Evolutionary conservation across 1,284 basidiomycete genomes (phyloP).

Genomic region (Cutaneotrichosporon curvatum): DNA sequence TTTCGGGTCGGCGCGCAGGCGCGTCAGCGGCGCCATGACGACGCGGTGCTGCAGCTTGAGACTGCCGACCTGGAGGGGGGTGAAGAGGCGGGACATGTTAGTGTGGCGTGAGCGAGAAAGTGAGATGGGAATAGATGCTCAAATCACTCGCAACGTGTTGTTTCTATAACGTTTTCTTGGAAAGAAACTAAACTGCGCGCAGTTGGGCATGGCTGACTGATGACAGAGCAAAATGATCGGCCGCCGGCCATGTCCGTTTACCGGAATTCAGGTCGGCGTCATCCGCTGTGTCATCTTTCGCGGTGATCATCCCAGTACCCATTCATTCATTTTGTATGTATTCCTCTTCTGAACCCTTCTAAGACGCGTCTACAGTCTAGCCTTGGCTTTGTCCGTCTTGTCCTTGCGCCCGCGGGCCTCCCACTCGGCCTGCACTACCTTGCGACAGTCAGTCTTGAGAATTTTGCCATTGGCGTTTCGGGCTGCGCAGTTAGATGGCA

Average conservation of each 20-base stretch:
- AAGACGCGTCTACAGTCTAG: background rate
- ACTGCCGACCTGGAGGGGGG: conserved; percentile 25
- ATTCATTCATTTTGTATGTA: too few species aligned
- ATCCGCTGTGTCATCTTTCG: too few species aligned
- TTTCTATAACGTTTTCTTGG: too few species aligned
- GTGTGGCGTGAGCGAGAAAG: too few species aligned
- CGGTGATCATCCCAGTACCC: too few species aligned
- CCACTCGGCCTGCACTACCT: conserved; percentile 11
- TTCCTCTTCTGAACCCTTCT: background rate
- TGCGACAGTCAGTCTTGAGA: conserved; percentile 16
- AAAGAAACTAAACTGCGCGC: too few species aligned
- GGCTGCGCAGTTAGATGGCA: background rate
- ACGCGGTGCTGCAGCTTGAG: conserved; percentile 37
- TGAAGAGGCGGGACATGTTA: background rate
- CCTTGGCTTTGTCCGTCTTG: conserved; percentile 5
- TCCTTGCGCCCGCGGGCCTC: conserved; percentile 1
- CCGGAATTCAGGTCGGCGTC: too few species aligned
- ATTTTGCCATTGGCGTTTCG: conserved; percentile 19
- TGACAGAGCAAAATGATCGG: too few species aligned
- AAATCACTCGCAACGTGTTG: too few species aligned
- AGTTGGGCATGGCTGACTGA: too few species aligned
- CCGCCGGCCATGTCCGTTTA: too few species aligned
- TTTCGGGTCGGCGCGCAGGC: conserved; percentile 22
- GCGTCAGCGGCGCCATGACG: conserved; percentile 42
- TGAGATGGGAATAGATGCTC: too few species aligned